Evolutionary conservation across 192 early-diverging fungal genomes (phyloP), one percentile per base, ranked within the genome.

Genomic region (Linnemannia schmuckeri): DNA sequence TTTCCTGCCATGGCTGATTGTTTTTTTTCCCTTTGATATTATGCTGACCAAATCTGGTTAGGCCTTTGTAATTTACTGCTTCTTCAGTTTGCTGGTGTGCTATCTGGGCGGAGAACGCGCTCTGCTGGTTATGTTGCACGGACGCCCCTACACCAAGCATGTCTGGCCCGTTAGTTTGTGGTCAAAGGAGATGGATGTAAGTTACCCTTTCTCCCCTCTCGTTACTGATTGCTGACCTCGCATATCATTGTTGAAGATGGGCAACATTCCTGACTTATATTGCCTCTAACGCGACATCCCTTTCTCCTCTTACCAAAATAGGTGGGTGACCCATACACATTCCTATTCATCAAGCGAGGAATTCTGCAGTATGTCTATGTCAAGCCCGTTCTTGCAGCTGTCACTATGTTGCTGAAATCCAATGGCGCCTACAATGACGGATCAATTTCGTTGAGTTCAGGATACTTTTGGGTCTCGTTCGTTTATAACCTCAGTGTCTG

Each of bases 21-120:
- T 30, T 30, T 12, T 4, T 33, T 66, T 30, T 9, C 3, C 3
- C 3, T 33, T 66, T 35, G 61, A 30, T 35, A 30, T 66, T 66
- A 66, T 66, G 61, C 61, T 66, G 61, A 66, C 61, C 33, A 66
- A 35, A 66, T 66, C 61, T 66, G 61, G 61, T 66, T 79, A 90
- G 89, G 97, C 96, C 41, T 98, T 98, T 92, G 97, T 98, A 37
- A 96, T 98, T 68, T 98, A 98, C 89, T 95, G 96, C 81, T 98
- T 98, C 88, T 97, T 98, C 89, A 96, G 91, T 52, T 88, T 98
- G 69, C 81, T 97, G 57, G 93, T 98, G 44, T 94, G 95, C 79
- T 96, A 97, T 77, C 90, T 98, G 66, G 97, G 96, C 37, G 98
- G 98, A 30, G 98, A 99, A 76, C 92, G 98, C 17, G 92, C 95